Evolutionary conservation across 805 yeast genomes (phyloP), one percentile per base, ranked within the genome.

Genomic region (Pichia thaimueangensis): DNA sequence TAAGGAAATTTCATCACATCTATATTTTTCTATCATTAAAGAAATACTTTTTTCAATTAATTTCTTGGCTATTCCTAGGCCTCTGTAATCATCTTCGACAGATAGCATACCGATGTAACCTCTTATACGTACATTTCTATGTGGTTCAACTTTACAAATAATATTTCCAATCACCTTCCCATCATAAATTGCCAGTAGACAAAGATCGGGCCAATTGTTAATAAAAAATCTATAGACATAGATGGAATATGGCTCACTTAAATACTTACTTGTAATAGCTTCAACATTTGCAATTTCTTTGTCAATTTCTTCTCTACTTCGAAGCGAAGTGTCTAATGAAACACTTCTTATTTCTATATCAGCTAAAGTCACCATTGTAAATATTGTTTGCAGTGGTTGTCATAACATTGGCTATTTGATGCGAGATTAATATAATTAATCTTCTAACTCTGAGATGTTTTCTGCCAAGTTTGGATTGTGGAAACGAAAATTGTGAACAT

Each of bases 21-120:
- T 65, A 45, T 72, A 71, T 38, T 64, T 57, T n/a, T 61, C 54
- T 6, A 71, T 70, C 89, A 93, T 84, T 30, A 71, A 71, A 13
- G 74, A 73, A 5, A 91, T 71, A 5, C 83, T 76, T 43, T 68
- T 54, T 36, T 70, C 68, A 15, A 88, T 88, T 38, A 93, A 69
- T 35, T 67, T 65, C 50, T 81, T 81, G 3, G 97, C 97, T 36
- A 89, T 82, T 1, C 96, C 96, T 34, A 65, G 67, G 3, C 94
- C 89, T 42, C 98, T 68, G 57, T 71, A 80, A 13, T 63, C 58
- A 30, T 78, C 77, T 39, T 80, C 80, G 11, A 91, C 95, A 0
- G 94, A 96, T 42, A 93, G 65, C 98, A 93, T 93, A 2, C 97
- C 98, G 23, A 93, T 89, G 56, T 93, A 93, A 0, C 98, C 98